These are phyloP conservation scores for Cytospora chrysosperma DNA, from an alignment of 2,329 filamentous ascomycete species.

Conservation along the genomic window DNA sequence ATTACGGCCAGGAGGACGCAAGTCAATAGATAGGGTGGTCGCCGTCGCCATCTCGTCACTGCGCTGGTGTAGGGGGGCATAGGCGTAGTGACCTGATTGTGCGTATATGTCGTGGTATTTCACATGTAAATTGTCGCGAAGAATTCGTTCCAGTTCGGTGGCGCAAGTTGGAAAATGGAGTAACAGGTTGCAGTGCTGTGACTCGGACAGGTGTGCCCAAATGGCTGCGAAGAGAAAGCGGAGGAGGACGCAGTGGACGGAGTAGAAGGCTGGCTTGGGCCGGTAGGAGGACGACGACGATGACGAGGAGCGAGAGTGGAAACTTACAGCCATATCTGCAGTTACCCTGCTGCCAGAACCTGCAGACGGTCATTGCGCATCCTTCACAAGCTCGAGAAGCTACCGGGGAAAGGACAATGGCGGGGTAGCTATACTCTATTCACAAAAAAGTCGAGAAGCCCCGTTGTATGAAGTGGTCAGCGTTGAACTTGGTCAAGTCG, in stretches of 20 bases:
- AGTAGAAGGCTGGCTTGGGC: not conserved
- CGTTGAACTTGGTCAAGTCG: slow-evolving; percentile 2
- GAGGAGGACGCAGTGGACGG: not conserved
- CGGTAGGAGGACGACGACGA: too few species aligned
- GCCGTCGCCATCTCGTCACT: not conserved
- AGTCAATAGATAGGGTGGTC: not conserved
- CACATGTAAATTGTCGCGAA: not conserved
- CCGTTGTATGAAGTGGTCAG: not conserved
- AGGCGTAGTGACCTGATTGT: not conserved
- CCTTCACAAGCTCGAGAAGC: slow-evolving; percentile 6
- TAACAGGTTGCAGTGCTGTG: not conserved
- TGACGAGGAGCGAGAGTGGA: not conserved
- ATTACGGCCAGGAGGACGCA: not conserved
- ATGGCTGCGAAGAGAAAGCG: not conserved
- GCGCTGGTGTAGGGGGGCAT: not conserved
- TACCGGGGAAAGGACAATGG: not conserved
- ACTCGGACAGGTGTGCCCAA: not conserved
- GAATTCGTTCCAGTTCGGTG: not conserved
- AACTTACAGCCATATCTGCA: slow-evolving; percentile 53
- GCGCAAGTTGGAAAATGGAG: not conserved
- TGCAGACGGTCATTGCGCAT: slow-evolving; percentile 39
- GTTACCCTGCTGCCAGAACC: slow-evolving; percentile 50
- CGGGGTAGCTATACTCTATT: slow-evolving; percentile 9
- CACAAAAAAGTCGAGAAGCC: not conserved
- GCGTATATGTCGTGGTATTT: not conserved